A percentile compares a stretch with the other conserved stretches of the same genome.
Evolutionary conservation across 441 rosid species (phyloP).

Genomic region (Gossypium schwendimanii): DNA sequence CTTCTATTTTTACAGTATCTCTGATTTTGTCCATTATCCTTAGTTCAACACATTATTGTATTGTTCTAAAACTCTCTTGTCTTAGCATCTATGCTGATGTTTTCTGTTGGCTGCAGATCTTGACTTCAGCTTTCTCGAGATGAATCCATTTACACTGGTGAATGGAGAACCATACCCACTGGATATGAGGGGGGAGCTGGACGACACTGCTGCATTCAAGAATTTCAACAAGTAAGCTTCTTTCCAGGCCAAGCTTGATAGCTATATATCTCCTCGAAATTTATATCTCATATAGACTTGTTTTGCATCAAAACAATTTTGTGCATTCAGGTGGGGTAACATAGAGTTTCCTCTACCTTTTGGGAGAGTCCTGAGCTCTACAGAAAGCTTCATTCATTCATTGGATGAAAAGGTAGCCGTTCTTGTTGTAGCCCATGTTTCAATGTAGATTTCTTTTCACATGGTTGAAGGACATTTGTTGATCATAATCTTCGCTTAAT

Average conservation of each 20-base stretch:
- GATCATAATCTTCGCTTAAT: constrained; percentile 17
- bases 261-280: neutral
- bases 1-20: constrained; percentile 1
- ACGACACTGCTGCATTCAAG: constrained; percentile 90
- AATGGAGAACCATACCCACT: constrained; percentile 80
- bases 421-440: constrained; percentile 12
- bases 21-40: neutral
- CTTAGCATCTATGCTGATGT: neutral
- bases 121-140: constrained; percentile 80
- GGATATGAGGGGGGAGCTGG: constrained; percentile 94
- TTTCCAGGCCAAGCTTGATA: constrained; percentile 4
- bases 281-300: neutral
- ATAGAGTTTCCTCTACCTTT: constrained; percentile 81
- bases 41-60: constrained; percentile 10
- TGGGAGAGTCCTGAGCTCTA: constrained; percentile 74
- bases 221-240: constrained; percentile 65
- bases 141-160: constrained; percentile 84
- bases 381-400: constrained; percentile 68
- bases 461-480: constrained; percentile 12
- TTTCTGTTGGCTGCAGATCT: constrained; percentile 7
- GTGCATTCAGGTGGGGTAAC: constrained; percentile 62
- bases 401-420: constrained; percentile 76
- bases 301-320: constrained; percentile 7
- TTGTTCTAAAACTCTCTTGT: constrained; percentile 3
- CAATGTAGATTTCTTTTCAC: neutral